Evolutionary conservation across 192 early-diverging fungal species (phyloP), one percentile per base, ranked within the genome.

Genomic region (Rhizoclosmatium globosum): DNA sequence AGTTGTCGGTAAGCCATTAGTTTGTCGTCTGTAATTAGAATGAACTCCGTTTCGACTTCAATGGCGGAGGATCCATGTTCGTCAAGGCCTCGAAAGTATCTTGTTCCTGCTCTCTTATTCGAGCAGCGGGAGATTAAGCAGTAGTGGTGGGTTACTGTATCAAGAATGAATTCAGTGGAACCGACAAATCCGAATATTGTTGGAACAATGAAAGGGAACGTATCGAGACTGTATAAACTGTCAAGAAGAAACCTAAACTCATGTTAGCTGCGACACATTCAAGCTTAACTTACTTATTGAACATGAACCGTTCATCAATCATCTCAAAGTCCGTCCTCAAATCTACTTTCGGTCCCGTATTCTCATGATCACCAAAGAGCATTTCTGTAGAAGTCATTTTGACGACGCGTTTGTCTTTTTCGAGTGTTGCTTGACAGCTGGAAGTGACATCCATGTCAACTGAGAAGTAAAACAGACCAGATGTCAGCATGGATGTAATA

Each of bases 1-100:
- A 79, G 7, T 66, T 65, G 57, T 15, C 78, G 70, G 53, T 73
- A 79, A n/a, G 78, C 23, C 70, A 71, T 42, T 15, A 64, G 11
- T 41, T 60, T n/a, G 21, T 72, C 46, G 4, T 53, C 42, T 3
- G 42, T 41, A 19, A 73, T 6, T 17, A 79, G 23, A 13, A 79
- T 59, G 4, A 45, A 15, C n/a, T 79, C 78, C 4, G 78, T 79
- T 66, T 79, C 78, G 7, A 79, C 78, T 44, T 79, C 78, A 11
- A 72, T 73, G 3, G 78, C 78, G 46, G 31, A 45, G 9, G 70
- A 58, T n/a, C 69, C 78, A 6, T 79, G 15, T 15, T 62, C 44
- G 62, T 79, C 70, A 2, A 79, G 42, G 23, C 78, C 78, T 3
- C 77, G 65, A 50, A 46, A 70, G 47, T 69, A 78, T n/a, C 77